Evolutionary conservation across 768 basidiomycete genomes (phyloP).

Genomic region (Phanerodontia chrysosporium): DNA sequence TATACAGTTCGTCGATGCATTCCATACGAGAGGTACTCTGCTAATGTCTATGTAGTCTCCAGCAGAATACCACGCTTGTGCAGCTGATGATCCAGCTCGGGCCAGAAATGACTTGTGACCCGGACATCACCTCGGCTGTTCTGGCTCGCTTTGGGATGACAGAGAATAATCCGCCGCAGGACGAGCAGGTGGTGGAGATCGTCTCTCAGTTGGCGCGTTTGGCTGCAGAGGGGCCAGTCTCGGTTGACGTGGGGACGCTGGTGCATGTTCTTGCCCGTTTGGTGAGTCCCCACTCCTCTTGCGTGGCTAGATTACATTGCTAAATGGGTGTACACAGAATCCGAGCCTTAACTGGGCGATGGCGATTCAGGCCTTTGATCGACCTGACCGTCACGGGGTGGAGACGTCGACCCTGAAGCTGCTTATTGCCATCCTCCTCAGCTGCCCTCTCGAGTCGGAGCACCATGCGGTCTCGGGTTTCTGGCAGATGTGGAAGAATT

Average conservation of each 20-base stretch:
- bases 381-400: slow-evolving; percentile 75
- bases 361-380: slow-evolving; percentile 84
- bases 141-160: slow-evolving; percentile 74
- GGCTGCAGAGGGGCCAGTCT: slow-evolving; percentile 64
- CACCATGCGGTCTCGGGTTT: slow-evolving; percentile 82
- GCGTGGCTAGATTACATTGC: too few relatives aligned
- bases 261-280: slow-evolving; percentile 70
- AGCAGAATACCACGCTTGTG: slow-evolving; percentile 63
- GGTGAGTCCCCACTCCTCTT: too few relatives aligned
- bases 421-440: slow-evolving; percentile 81
- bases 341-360: slow-evolving; percentile 72
- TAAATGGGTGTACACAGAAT: slow-evolving; percentile 40
- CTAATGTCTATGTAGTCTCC: slow-evolving; percentile 29
- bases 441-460: slow-evolving; percentile 72
- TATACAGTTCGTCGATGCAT: slow-evolving; percentile 50
- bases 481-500: slow-evolving; percentile 83
- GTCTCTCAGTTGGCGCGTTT: slow-evolving; percentile 62
- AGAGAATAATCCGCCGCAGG: slow-evolving; percentile 65
- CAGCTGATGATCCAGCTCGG: slow-evolving; percentile 76
- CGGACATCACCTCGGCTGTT: slow-evolving; percentile 64
- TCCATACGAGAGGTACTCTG: not conserved
- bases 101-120: slow-evolving; percentile 72
- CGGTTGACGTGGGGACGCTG: slow-evolving; percentile 74
- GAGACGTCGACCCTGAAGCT: slow-evolving; percentile 89
- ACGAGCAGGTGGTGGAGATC: slow-evolving; percentile 67